A percentile compares a stretch with the other conserved stretches of the same genome.
phyloP scores from a whole-genome alignment of 2,329 filamentous ascomycete species.

The Sporothrix humicola region DNA sequence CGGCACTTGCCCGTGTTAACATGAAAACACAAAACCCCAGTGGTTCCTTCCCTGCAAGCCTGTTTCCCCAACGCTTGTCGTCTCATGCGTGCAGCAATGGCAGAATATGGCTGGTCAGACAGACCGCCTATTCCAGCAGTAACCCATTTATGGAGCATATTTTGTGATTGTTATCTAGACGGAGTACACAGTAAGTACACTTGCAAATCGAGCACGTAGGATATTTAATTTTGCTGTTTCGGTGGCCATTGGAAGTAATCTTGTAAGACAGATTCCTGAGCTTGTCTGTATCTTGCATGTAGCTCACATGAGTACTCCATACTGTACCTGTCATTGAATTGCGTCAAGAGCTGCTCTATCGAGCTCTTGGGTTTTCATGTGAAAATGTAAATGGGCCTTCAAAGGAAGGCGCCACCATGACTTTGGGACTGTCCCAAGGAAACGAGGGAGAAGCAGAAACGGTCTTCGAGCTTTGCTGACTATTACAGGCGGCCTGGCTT shows the following conservation, averaged over 20 bases:
- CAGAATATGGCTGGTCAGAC: conserved; percentile 15
- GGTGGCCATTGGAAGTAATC: too few species aligned
- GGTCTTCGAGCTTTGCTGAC: not conserved
- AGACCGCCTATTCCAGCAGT: not conserved
- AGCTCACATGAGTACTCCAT: not conserved
- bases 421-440: not conserved
- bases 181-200: not conserved
- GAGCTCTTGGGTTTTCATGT: not conserved
- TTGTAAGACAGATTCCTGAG: not conserved
- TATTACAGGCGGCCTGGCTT: not conserved
- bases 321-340: not conserved
- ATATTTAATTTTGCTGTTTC: not conserved
- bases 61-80: conserved; percentile 19
- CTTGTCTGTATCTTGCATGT: not conserved
- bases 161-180: too few species aligned
- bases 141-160: not conserved
- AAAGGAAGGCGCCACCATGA: conserved; percentile 3
- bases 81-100: conserved; percentile 16
- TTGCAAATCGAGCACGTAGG: not conserved
- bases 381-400: not conserved
- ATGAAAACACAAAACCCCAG: not conserved
- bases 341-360: not conserved
- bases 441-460: not conserved
- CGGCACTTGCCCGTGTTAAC: conserved; percentile 8
- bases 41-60: not conserved